These are phyloP conservation scores for Trichophaea hybrida DNA, from an alignment of 2,329 filamentous ascomycete species.

Conservation along the genomic window DNA sequence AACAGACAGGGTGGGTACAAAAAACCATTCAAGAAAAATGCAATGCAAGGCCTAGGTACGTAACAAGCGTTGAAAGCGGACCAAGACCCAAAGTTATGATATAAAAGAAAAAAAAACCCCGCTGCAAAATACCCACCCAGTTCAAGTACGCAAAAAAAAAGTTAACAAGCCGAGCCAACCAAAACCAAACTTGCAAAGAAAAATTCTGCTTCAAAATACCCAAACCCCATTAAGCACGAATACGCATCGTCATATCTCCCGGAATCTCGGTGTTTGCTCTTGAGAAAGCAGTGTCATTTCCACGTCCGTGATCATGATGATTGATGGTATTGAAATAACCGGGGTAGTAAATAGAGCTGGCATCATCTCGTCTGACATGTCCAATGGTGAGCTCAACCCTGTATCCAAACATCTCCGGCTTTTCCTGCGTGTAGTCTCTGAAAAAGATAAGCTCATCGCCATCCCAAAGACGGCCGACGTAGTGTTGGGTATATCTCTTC, in stretches of 20 bases:
- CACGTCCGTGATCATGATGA: neutral
- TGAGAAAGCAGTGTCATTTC: neutral
- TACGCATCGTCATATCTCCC: neutral
- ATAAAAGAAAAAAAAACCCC: too few species aligned
- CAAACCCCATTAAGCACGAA: too few species aligned
- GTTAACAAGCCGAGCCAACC: too few species aligned
- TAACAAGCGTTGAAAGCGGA: too few species aligned
- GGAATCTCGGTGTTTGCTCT: neutral
- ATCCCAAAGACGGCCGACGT: conserved; percentile 22
- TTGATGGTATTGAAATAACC: neutral
- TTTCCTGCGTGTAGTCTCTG: conserved; percentile 8
- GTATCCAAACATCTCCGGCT: conserved; percentile 23
- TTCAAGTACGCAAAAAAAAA: too few species aligned
- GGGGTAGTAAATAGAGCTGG: neutral
- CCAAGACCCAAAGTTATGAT: too few species aligned
- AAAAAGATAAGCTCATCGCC: conserved; percentile 25
- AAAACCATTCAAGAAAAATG: too few species aligned
- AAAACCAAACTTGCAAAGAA: too few species aligned
- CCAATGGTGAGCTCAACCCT: conserved; percentile 23
- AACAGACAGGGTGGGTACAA: too few species aligned
- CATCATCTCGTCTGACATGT: neutral
- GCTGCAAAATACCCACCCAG: too few species aligned
- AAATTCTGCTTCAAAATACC: too few species aligned
- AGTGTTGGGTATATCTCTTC: conserved; percentile 18
- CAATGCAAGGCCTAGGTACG: too few species aligned